Evolutionary conservation across 495 filamentous ascomycete genomes (phyloP).

Genomic region (Clavariopsis aquatica): DNA sequence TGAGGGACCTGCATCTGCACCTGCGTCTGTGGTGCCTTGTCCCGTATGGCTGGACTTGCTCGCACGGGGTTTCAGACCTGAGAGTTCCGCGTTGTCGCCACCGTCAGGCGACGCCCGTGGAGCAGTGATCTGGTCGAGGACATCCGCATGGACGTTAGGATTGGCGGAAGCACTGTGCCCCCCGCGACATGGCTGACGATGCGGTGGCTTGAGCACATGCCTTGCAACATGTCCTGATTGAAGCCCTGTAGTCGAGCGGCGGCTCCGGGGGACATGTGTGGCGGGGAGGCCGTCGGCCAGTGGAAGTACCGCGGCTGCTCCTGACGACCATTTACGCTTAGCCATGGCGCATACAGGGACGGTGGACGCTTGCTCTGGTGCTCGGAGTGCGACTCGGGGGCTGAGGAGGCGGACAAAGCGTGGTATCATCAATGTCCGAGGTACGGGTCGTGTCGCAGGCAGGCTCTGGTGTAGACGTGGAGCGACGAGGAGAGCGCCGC

Average conservation of each 20-base stretch:
- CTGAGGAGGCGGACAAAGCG: constrained; percentile 26
- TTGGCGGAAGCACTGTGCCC: constrained; percentile 10
- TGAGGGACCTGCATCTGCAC: constrained; percentile 1
- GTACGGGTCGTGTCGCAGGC: neutral
- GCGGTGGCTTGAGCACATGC: constrained; percentile 19
- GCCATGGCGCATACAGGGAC: constrained; percentile 27
- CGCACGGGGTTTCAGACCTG: constrained; percentile 10
- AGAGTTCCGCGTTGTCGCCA: constrained; percentile 8
- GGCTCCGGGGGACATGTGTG: constrained; percentile 10
- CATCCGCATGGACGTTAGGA: constrained; percentile 27
- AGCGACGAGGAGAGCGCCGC: neutral
- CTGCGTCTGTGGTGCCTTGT: neutral
- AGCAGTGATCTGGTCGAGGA: constrained; percentile 29
- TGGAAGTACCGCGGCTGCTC: constrained; percentile 12
- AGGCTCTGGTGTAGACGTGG: neutral
- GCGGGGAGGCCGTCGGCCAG: neutral
- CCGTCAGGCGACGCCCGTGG: constrained; percentile 32
- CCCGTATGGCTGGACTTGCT: constrained; percentile 5
- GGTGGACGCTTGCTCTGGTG: constrained; percentile 8
- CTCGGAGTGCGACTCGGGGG: constrained; percentile 18
- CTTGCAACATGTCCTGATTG: constrained; percentile 21
- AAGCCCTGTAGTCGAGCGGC: constrained; percentile 10
- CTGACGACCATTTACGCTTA: constrained; percentile 35
- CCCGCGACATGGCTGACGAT: constrained; percentile 21
- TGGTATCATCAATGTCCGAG: constrained; percentile 24